Base-by-base conservation (phyloP, 2,329 filamentous ascomycete species). In the Beauveria asiatica region DNA sequence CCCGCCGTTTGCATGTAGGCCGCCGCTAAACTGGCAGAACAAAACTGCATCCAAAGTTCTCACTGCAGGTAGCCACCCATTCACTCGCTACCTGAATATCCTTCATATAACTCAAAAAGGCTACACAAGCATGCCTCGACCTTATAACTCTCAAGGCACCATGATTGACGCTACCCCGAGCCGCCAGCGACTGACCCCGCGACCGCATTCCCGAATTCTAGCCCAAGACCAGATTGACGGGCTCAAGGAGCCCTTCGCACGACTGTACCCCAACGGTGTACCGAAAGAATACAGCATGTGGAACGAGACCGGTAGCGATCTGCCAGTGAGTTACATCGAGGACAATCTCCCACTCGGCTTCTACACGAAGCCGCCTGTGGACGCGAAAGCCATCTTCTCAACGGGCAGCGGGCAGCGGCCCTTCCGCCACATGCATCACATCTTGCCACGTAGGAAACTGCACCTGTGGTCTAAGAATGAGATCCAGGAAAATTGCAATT, bases 391-490 rank as follows among this genome's bases (percentile, higher is more conserved):
- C 10, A 64, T 73, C 39, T 76, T 80, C 65, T 79, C 76, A 3
- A 78, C 76, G 11, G 46, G 53, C 1, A 61, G 68, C 21, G 72
- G 73, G 37, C 53, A 64, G 17, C 65, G 62, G 0, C 54, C 63
- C 0, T 74, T 75, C 42, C 72, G 71, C 7, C 48, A 33, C 3
- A 64, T 74, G 62, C 54, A 61, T 16, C 69, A 68, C 45, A 67
- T 71, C 25, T 62, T 69, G 37, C 68, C 64, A 1, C 51, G 62
- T 21, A 72, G 70, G 53, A 67, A 65, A 0, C 53, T 71, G 30
- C 66, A 72, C 33, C 70, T 76, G 8, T 79, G 77, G 78, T 67
- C 66, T 25, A 70, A 67, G 10, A 66, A 72, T 11, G 68, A 78
- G 62, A 72, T 79, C 17, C 74, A 77, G 60, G 62, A 64, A 3